Percentiles rank a stretch among this genome's conserved stretches.
Conservation (phyloP, 1,284 basidiomycete species). For the Malassezia yamatoensis region DNA sequence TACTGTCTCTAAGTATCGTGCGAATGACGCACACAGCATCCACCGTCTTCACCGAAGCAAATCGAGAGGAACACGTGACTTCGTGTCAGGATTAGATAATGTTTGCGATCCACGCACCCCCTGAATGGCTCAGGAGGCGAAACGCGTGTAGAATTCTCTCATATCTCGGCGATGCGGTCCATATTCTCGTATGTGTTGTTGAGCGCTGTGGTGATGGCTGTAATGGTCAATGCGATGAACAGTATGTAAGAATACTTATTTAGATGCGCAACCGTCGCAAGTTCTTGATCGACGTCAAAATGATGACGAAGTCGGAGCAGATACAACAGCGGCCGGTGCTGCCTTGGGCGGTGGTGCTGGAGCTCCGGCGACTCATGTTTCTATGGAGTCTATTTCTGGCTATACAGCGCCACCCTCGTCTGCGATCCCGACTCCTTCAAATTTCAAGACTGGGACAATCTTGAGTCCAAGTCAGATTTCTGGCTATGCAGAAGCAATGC, state of each 20-base stretch:
- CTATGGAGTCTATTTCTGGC: conserved; percentile 29
- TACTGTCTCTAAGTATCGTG: conserved; percentile 6
- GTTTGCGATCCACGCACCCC: background rate
- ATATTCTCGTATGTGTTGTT: background rate
- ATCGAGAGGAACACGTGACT: background rate
- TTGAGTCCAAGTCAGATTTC: conserved; percentile 21
- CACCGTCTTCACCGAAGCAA: conserved; percentile 4
- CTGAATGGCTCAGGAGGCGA: background rate
- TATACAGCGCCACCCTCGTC: conserved; percentile 26
- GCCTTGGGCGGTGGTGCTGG: conserved; percentile 32
- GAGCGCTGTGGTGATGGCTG: background rate
- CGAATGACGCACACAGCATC: conserved; percentile 15
- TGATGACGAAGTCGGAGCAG: no score
- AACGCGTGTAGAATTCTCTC: background rate
- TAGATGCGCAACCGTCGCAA: background rate
- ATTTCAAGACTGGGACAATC: conserved; percentile 25
- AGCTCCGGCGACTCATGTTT: conserved; percentile 20
- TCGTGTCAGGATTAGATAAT: background rate
- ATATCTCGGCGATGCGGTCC: background rate
- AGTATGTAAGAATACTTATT: background rate
- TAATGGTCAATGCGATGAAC: background rate
- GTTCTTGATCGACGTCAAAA: conserved; percentile 23
- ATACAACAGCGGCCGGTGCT: conserved; percentile 5
- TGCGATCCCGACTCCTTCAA: conserved; percentile 17
- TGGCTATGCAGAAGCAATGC: conserved; percentile 23